phyloP scores from a whole-genome alignment of 495 filamentous ascomycete species.

The Penicillium arizonense region DNA sequence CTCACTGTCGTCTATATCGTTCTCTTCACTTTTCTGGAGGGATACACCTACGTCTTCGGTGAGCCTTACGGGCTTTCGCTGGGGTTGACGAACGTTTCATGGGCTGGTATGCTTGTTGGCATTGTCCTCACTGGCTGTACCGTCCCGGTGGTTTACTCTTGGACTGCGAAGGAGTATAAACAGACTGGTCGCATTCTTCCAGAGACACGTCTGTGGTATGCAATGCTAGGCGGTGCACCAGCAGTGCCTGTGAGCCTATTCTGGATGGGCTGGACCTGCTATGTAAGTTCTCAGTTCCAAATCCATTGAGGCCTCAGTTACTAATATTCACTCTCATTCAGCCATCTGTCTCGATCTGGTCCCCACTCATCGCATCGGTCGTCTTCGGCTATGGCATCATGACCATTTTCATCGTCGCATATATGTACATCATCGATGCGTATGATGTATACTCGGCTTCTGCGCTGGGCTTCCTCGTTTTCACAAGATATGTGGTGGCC shows the following conservation, averaged over 20 bases:
- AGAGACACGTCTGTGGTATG: conserved; percentile 3
- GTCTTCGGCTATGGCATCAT: conserved; percentile 55
- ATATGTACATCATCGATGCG: conserved; percentile 56
- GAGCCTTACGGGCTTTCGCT: conserved; percentile 50
- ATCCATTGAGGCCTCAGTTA: neutral
- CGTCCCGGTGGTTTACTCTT: conserved; percentile 47
- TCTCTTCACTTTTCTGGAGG: conserved; percentile 59
- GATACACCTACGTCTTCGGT: conserved; percentile 59
- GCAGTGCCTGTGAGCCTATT: conserved; percentile 51
- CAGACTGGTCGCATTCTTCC: neutral
- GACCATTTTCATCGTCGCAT: conserved; percentile 51
- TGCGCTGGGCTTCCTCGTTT: conserved; percentile 47
- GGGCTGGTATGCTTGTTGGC: conserved; percentile 54
- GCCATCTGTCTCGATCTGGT: conserved; percentile 52
- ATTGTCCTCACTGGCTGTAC: conserved; percentile 42
- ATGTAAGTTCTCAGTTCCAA: conserved; percentile 13
- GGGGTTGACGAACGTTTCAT: conserved; percentile 51
- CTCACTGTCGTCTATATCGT: conserved; percentile 59
- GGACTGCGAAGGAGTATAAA: neutral
- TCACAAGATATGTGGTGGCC: conserved; percentile 50
- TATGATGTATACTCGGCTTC: conserved; percentile 48
- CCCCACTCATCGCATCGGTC: conserved; percentile 44
- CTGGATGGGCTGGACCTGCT: conserved; percentile 61
- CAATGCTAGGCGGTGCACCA: conserved; percentile 6
- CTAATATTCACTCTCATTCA: neutral